These are phyloP conservation scores for Rhizophora apiculata DNA, from an alignment of 345 rosid species.

Conservation along the genomic window DNA sequence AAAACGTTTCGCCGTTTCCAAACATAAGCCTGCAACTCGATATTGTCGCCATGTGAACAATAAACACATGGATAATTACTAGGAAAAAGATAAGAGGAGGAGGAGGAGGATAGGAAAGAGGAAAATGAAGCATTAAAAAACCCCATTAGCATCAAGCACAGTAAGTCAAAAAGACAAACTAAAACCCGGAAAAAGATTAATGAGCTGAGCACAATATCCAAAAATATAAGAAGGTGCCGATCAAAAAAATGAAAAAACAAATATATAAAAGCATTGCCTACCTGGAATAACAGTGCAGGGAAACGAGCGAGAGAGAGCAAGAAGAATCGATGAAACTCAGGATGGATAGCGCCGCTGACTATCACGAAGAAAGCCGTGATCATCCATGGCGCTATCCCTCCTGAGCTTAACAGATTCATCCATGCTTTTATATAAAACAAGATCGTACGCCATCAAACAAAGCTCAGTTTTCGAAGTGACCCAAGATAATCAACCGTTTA, in stretches of 20 bases:
- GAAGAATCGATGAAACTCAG: conserved; percentile 72
- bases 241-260: neutral
- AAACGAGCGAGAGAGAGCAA: conserved; percentile 23
- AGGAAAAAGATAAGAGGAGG: too few relatives aligned
- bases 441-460: neutral
- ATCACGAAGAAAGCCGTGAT: neutral
- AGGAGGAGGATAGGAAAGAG: too few relatives aligned
- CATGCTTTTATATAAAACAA: conserved; percentile 19
- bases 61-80: too few relatives aligned
- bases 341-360: conserved; percentile 62
- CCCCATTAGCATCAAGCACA: too few relatives aligned
- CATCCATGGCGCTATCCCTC: conserved; percentile 73
- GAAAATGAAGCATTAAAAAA: too few relatives aligned
- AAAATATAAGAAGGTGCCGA: neutral
- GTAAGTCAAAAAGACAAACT: too few relatives aligned
- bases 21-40: too few relatives aligned
- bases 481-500: neutral
- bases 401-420: conserved; percentile 78
- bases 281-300: neutral
- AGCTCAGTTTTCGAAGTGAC: neutral
- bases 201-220: neutral
- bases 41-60: too few relatives aligned
- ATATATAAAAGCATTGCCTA: neutral
- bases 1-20: too few relatives aligned
- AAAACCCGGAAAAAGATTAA: too few relatives aligned